A percentile compares a stretch with the other conserved stretches of the same genome.
Conservation (phyloP, 768 basidiomycete species). For the Phaeotremella skinneri region DNA sequence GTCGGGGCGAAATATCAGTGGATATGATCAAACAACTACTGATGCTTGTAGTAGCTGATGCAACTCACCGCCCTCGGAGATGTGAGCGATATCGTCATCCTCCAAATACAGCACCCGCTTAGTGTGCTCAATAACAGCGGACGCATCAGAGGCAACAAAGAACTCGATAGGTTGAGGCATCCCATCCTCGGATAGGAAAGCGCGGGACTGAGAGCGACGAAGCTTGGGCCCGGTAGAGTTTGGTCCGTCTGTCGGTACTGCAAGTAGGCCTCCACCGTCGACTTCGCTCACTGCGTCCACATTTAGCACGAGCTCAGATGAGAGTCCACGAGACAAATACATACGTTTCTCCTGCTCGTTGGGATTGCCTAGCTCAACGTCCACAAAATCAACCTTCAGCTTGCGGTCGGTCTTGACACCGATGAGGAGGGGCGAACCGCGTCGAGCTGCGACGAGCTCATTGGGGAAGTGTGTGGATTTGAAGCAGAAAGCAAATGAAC, state of each 20-base stretch:
- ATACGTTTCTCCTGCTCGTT: conserved; percentile 56
- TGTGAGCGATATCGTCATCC: conserved; percentile 98
- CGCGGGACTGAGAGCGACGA: conserved; percentile 88
- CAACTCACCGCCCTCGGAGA: conserved; percentile 67
- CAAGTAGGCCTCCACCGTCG: conserved; percentile 59
- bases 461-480: conserved; percentile 94
- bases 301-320: conserved; percentile 36
- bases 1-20: neutral
- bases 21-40: neutral
- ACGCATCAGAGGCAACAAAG: conserved; percentile 96
- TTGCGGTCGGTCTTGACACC: conserved; percentile 99
- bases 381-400: conserved; percentile 98
- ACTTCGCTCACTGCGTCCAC: conserved; percentile 53
- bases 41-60: neutral
- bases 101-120: conserved; percentile 98
- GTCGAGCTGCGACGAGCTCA: conserved; percentile 90
- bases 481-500: conserved; percentile 99
- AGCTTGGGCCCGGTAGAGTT: conserved; percentile 65
- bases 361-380: conserved; percentile 86
- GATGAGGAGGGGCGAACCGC: conserved; percentile 91
- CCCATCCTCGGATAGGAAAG: conserved; percentile 98
- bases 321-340: conserved; percentile 52
- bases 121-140: conserved; percentile 96
- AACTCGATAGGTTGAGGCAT: conserved; percentile 98
- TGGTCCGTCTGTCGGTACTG: conserved; percentile 57